Percentiles rank a stretch among this genome's conserved stretches.
phyloP scores from a whole-genome alignment of 148 eudicot species.

The Gaultheria prostrata region DNA sequence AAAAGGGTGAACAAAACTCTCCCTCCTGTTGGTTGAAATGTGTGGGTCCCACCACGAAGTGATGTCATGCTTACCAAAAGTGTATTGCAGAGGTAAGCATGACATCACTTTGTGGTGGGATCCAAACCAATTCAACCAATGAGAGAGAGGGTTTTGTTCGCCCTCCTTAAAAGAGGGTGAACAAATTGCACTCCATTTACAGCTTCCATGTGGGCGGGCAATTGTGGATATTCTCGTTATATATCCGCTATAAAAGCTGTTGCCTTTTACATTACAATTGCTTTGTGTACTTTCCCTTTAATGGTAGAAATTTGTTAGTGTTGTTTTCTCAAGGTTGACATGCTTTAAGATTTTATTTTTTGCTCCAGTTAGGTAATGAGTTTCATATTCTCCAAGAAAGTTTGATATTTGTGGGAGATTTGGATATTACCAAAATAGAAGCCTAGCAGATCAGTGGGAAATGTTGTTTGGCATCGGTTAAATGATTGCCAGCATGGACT shows the following conservation, averaged over 20 bases:
- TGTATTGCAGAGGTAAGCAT: no score
- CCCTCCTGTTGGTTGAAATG: no score
- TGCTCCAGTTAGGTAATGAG: slow-evolving; percentile 6
- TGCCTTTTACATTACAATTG: background rate
- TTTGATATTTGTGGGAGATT: background rate
- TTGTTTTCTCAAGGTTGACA: slow-evolving; percentile 9
- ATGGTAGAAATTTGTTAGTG: background rate
- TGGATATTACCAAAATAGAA: background rate
- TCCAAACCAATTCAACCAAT: no score
- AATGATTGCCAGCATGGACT: slow-evolving; percentile 66
- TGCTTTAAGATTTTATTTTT: background rate
- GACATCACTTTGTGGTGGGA: no score
- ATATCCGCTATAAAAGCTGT: background rate
- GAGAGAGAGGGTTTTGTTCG: no score
- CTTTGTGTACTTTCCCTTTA: background rate
- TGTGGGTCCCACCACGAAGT: no score
- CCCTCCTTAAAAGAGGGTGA: no score
- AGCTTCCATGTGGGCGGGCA: background rate
- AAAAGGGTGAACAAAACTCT: no score
- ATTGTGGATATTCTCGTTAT: background rate
- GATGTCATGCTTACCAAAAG: no score
- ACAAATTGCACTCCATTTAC: no score
- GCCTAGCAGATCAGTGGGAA: slow-evolving; percentile 7
- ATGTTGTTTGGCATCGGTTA: slow-evolving; percentile 33
- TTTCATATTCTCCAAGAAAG: background rate